These are phyloP conservation scores for Magnaporthales sp. DNA, from an alignment of 2,329 filamentous ascomycete genomes.

Conservation along the genomic window DNA sequence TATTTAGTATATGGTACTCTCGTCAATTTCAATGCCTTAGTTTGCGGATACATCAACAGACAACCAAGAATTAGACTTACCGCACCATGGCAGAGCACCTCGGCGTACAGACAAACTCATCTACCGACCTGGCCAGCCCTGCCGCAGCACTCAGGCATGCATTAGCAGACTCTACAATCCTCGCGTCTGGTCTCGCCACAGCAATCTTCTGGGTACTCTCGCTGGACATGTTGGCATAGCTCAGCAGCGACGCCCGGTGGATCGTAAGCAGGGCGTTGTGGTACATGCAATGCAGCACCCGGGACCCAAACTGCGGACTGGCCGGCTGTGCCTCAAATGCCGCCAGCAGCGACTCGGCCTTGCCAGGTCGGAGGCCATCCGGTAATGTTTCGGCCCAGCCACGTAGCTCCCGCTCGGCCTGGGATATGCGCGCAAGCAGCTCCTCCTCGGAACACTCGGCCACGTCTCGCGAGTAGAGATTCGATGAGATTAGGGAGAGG, in stretches of 20 bases:
- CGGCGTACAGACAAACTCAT: background rate
- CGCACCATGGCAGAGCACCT: background rate
- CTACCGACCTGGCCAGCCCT: background rate
- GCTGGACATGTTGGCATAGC: background rate
- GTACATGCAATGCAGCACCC: constrained; percentile 1
- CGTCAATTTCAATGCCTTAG: background rate
- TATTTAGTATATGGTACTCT: no score
- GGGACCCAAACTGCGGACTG: background rate
- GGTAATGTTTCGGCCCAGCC: background rate
- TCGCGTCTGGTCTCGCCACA: background rate
- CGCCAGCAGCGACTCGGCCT: background rate
- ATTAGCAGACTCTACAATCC: background rate
- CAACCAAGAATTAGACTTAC: background rate
- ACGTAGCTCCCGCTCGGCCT: background rate
- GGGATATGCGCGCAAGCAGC: background rate
- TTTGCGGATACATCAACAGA: background rate
- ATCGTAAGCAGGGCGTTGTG: background rate
- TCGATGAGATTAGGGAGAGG: background rate
- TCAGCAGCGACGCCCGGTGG: background rate
- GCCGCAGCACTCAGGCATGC: background rate
- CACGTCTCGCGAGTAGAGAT: background rate
- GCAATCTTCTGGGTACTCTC: background rate
- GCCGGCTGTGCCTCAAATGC: background rate
- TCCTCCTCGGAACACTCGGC: background rate
- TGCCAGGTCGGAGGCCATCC: background rate